Base-by-base conservation (phyloP, 164 flowering plant genomes). In the Vitis rotundifolia region DNA sequence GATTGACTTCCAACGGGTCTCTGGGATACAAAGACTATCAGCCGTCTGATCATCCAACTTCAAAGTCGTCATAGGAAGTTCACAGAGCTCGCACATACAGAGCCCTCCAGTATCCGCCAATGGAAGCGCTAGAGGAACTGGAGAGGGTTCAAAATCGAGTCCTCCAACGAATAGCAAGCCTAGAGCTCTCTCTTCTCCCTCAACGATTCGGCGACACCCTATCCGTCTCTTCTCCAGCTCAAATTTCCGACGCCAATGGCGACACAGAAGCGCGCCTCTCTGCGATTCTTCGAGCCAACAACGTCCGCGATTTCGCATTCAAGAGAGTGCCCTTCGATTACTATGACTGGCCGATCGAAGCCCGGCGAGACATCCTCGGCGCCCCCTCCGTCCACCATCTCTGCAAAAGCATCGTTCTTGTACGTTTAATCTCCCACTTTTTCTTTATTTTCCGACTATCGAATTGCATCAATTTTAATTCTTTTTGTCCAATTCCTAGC, bases 391-490 rank as follows among this genome's bases (percentile, higher is more conserved):
- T 93, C 51, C 68, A 92, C 64, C 99, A 96, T 76, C 92, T 96
- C 73, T 96, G 99, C 89, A 93, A 96, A 78, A 91, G 93, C 90
- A 96, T 96, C 72, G 99, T 96, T 26, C 69, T 96, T 83, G 98
- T 92, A 76, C 10, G 51, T 62, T 11, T 49, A 59, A 22, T 8
- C 12, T 28, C 15, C 22, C 16, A 9, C 16, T 55, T 67, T 64
- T 37, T 9, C 52, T 75, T 49, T 18, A 3, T 11, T 14, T 49
- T 73, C 47, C 3, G 9, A 49, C 44, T 52, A 1, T 18, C 28
- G 18, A 16, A 9, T 11, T 58, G 48, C n/a, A 56, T 26, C 14
- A 13, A 13, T 69, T 50, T 13, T 47, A 19, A 1, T 52, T 6
- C 31, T 2, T n/a, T 58, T 15, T 7, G 0, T 16, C 44, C 44